A percentile compares a stretch with the other conserved stretches of the same genome.
phyloP scores from a whole-genome alignment of 306 rosid genomes.

The Fragaria vesca region DNA sequence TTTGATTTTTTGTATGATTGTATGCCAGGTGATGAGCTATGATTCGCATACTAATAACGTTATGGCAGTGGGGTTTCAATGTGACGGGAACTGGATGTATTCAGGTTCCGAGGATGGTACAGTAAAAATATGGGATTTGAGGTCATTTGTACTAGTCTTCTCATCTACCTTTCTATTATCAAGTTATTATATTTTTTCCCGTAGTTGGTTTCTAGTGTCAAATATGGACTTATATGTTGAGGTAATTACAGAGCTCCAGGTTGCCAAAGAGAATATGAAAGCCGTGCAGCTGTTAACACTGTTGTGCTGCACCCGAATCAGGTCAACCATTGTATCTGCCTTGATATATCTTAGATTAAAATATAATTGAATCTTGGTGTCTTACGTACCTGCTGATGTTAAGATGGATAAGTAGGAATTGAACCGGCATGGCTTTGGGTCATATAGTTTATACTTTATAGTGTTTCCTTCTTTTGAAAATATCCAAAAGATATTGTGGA shows the following conservation, averaged over 20 bases:
- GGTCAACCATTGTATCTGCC: slow-evolving; percentile 43
- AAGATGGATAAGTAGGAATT: neutral
- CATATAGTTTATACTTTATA: no score
- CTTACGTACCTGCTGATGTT: neutral
- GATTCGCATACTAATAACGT: slow-evolving; percentile 95
- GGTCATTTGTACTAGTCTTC: slow-evolving; percentile 39
- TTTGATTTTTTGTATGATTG: slow-evolving; percentile 13
- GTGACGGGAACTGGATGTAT: slow-evolving; percentile 99
- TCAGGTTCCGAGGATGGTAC: slow-evolving; percentile 99
- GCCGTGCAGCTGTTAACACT: slow-evolving; percentile 95
- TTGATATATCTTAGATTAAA: slow-evolving; percentile 1
- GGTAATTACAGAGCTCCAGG: slow-evolving; percentile 79
- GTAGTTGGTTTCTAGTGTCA: slow-evolving; percentile 12
- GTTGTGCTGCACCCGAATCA: slow-evolving; percentile 98
- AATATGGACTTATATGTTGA: slow-evolving; percentile 19
- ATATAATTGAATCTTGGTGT: neutral
- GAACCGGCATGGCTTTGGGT: neutral
- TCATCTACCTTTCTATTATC: slow-evolving; percentile 4
- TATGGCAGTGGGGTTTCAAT: slow-evolving; percentile 98
- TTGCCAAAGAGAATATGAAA: slow-evolving; percentile 98
- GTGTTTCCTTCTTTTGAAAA: neutral
- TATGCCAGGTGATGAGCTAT: slow-evolving; percentile 81
- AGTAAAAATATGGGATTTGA: slow-evolving; percentile 97
- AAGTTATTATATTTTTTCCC: neutral
- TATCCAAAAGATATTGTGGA: neutral